phyloP scores from a whole-genome alignment of 108 stramenopile species.

The Pseudonitzschia multiseries region DNA sequence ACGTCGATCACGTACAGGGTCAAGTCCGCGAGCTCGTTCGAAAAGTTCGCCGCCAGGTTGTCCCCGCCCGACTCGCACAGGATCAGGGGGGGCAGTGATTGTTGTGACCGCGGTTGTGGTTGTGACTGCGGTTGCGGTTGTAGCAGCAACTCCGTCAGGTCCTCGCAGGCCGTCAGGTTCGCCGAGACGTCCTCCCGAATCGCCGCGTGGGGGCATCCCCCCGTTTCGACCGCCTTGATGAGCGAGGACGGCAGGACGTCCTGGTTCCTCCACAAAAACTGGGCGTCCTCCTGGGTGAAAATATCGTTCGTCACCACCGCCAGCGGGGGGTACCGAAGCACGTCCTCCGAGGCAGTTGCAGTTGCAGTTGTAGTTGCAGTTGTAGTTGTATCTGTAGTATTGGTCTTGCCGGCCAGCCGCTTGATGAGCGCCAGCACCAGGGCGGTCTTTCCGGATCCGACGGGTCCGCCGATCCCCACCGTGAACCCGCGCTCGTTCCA shows the following conservation, averaged over 20 bases:
- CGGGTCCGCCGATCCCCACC: conserved; percentile 93
- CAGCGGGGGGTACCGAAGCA: conserved; percentile 17
- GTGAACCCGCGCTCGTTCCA: conserved; percentile 81
- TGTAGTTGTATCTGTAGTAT: no score
- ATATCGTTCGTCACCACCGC: conserved; percentile 98
- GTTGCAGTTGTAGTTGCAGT: no score
- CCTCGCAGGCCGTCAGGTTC: conserved; percentile 92
- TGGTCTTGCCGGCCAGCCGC: no score
- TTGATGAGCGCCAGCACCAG: conserved; percentile 78
- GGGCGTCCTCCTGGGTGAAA: conserved; percentile 97
- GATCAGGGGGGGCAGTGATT: conserved; percentile 51
- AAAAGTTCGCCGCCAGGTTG: conserved; percentile 97
- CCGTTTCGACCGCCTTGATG: conserved; percentile 96
- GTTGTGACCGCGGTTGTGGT: background rate
- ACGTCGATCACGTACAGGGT: conserved; percentile 99
- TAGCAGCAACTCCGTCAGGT: conserved; percentile 59
- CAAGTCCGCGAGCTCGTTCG: conserved; percentile 93
- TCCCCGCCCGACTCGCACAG: conserved; percentile 97
- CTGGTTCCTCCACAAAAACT: conserved; percentile 84
- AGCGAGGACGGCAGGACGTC: conserved; percentile 71
- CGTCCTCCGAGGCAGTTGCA: no score
- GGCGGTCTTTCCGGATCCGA: conserved; percentile 89
- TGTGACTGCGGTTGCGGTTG: background rate
- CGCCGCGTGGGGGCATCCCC: conserved; percentile 97
- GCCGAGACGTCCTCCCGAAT: conserved; percentile 96